Conservation (phyloP, 129 eudicot genomes). For the carrot (Daucus carota) region DNA sequence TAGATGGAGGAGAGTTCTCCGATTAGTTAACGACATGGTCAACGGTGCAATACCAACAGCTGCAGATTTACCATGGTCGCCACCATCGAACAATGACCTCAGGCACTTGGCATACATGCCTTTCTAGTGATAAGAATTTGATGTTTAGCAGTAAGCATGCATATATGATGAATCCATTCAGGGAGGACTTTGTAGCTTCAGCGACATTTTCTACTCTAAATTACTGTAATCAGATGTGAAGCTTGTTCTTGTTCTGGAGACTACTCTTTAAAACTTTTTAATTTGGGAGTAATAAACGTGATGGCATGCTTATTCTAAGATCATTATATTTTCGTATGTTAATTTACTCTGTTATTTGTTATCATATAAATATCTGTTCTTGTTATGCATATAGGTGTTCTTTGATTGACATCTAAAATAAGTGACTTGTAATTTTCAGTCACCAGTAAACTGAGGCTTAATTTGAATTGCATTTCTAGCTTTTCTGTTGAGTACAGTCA, state of each 20-base stretch:
- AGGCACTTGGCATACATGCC: constrained; percentile 20
- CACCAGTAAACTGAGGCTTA: too few species aligned
- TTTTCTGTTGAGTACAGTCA: too few species aligned
- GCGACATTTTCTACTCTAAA: too few species aligned
- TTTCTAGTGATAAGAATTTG: constrained; percentile 30
- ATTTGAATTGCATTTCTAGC: too few species aligned
- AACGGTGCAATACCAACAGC: neutral
- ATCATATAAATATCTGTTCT: too few species aligned
- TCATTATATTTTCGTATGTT: neutral
- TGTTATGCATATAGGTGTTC: too few species aligned
- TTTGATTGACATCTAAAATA: too few species aligned
- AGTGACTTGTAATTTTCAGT: too few species aligned
- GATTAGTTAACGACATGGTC: constrained; percentile 15
- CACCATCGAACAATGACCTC: constrained; percentile 8
- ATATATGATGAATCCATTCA: neutral
- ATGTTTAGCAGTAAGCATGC: neutral
- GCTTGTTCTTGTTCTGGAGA: neutral
- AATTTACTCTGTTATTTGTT: too few species aligned
- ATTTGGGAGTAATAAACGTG: neutral
- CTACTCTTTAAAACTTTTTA: neutral
- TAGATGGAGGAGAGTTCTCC: constrained; percentile 29
- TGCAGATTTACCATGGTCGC: neutral
- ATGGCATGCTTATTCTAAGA: neutral
- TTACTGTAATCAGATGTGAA: too few species aligned
- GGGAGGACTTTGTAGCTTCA: too few species aligned